Percentiles rank a stretch among this genome's conserved stretches.
Evolutionary conservation across 1,139 yeast genomes (phyloP).

Genomic region (Candida albicans): DNA sequence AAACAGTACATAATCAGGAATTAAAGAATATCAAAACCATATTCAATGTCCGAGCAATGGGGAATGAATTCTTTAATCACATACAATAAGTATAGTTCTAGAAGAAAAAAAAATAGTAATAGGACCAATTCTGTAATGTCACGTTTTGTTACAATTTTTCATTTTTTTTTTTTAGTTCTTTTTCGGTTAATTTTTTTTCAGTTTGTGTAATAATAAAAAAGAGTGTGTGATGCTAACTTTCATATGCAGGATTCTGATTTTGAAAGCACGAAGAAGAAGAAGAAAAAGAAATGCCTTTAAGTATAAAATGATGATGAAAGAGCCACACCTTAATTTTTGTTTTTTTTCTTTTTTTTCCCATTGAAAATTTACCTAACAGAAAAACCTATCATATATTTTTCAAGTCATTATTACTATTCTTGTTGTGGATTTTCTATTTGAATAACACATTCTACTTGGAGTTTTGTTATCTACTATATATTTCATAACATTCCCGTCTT

Average conservation of each 20-base stretch:
- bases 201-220: not conserved
- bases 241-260: not conserved
- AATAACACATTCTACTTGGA: too few species aligned
- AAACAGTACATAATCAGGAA: too few species aligned
- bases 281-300: not conserved
- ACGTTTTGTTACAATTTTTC: not conserved
- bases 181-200: not conserved
- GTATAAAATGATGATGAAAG: not conserved
- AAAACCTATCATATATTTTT: too few species aligned
- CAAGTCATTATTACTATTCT: too few species aligned
- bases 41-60: too few species aligned
- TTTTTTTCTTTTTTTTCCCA: not conserved
- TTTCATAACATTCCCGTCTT: too few species aligned
- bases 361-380: too few species aligned
- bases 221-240: too few species aligned
- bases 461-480: too few species aligned
- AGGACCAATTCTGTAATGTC: not conserved
- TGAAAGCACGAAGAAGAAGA: not conserved
- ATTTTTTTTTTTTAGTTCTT: not conserved
- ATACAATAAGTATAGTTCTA: too few species aligned
- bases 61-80: not conserved
- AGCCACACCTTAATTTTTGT: not conserved
- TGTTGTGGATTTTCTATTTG: too few species aligned
- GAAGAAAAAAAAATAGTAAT: not conserved
- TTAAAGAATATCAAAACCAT: too few species aligned